A percentile compares a stretch with the other conserved stretches of the same genome.
These are phyloP conservation scores for Asterophora lycoperdoides DNA, from an alignment of 768 basidiomycete genomes.

Conservation along the genomic window DNA sequence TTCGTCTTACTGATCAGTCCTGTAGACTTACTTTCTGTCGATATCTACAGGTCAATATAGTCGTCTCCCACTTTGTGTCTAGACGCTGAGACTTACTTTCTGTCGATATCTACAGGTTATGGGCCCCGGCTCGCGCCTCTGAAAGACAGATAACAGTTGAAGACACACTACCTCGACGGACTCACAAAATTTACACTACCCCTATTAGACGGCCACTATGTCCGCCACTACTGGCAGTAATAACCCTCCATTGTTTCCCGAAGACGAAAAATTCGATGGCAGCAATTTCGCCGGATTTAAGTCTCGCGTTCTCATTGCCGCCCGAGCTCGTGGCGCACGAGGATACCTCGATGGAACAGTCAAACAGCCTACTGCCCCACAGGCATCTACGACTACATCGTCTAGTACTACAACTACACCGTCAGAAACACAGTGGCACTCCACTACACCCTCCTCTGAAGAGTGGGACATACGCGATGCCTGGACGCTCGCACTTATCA, in stretches of 20 bases:
- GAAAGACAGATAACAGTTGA: not conserved
- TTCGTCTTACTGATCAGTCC: not conserved
- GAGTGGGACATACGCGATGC: constrained; percentile 6
- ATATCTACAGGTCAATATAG: no score
- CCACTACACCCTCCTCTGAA: not conserved
- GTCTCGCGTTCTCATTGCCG: not conserved
- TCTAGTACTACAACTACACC: no score
- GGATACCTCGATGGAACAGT: not conserved
- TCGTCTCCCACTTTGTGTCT: no score
- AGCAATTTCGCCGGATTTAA: no score
- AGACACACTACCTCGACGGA: not conserved
- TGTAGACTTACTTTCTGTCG: not conserved
- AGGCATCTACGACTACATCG: not conserved
- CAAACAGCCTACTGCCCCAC: not conserved
- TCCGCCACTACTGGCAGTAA: not conserved
- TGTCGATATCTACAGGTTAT: not conserved
- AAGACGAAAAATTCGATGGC: not conserved
- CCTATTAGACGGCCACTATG: not conserved
- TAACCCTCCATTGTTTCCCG: not conserved
- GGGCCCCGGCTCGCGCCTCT: not conserved
- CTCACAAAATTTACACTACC: not conserved
- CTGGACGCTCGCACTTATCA: no score
- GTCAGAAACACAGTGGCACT: not conserved
- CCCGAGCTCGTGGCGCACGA: not conserved
- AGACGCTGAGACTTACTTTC: no score